Conservation (phyloP, 2,329 filamentous ascomycete species). For the Fusarium fujikuroi region DNA sequence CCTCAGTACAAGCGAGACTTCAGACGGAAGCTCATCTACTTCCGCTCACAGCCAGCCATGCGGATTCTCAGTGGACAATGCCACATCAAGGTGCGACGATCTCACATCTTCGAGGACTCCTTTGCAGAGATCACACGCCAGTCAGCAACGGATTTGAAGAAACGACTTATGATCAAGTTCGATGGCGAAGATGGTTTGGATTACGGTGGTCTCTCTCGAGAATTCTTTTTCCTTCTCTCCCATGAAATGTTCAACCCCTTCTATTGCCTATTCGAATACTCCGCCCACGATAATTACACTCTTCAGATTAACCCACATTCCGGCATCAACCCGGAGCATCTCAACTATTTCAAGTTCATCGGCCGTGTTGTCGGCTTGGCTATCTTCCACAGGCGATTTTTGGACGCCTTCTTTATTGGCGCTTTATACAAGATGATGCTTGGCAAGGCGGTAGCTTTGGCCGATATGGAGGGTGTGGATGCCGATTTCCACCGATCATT, state of each 20-base stretch:
- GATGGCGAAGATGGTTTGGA: constrained; percentile 98
- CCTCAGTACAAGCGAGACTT: constrained; percentile 99
- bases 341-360: constrained; percentile 99
- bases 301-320: constrained; percentile 99
- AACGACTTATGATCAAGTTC: constrained; percentile 99
- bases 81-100: constrained; percentile 95
- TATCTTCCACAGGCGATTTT: constrained; percentile 97
- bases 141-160: constrained; percentile 95
- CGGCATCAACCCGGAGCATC: constrained; percentile 97
- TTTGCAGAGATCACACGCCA: constrained; percentile 99
- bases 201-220: constrained; percentile 95
- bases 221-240: constrained; percentile 99
- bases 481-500: constrained; percentile 96
- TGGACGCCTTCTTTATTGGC: constrained; percentile 99
- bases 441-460: constrained; percentile 88
- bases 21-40: constrained; percentile 97
- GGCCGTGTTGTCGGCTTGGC: constrained; percentile 95
- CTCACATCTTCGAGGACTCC: constrained; percentile 98
- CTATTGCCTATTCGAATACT: constrained; percentile 99
- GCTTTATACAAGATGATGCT: constrained; percentile 99
- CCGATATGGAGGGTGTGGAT: constrained; percentile 99
- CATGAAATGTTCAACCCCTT: constrained; percentile 99
- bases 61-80: constrained; percentile 96
- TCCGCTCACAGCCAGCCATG: constrained; percentile 96
- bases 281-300: constrained; percentile 99